Evolutionary conservation across 306 rosid genomes (phyloP), one percentile per base, ranked within the genome.

Genomic region (Rosa lucieae): DNA sequence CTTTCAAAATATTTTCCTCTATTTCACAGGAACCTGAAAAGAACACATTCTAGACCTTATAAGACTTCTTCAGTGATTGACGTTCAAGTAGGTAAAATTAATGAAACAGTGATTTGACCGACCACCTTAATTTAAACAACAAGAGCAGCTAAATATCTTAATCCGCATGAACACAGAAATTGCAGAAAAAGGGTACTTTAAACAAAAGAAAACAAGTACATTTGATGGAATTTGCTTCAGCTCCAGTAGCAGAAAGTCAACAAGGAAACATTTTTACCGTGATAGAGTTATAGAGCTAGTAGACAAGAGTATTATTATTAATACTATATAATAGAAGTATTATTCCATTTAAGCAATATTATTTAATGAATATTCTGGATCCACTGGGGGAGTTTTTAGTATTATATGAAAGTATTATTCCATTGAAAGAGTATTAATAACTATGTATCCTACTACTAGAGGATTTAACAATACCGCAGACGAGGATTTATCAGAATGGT

Each of bases 1-100:
- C 86, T 1, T 81, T 78, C 52, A 61, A 21, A 21, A 70, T 40
- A 68, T 75, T 53, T 14, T 77, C 96, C 66, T 40, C 87, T 32
- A 81, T 48, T 63, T 86, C 90, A 83, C 18, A 35, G 72, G 91
- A 81, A 79, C 88, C 97, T 91, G 89, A 59, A 82, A 84, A 59
- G 58, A 88, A 68, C 74, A 81, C 74, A 72, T 70, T 32, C 68
- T 55, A 63, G 61, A 58, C 53, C 65, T 53, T 58, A n/a, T 59
- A 74, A 67, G 29, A 74, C 62, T 63, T 69, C 21, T 56, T 12
- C 10, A 42, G 39, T 6, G 13, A 20, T 73, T 0, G 35, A 29
- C 29, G 62, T 5, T 26, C 62, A 72, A 49, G 61, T 72, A 49
- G 18, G 44, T 72, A 17, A 52, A 3, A 53, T 20, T 52, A 20